Base-by-base conservation (phyloP, 2,329 filamentous ascomycete species). In the Talaromyces sp. region DNA sequence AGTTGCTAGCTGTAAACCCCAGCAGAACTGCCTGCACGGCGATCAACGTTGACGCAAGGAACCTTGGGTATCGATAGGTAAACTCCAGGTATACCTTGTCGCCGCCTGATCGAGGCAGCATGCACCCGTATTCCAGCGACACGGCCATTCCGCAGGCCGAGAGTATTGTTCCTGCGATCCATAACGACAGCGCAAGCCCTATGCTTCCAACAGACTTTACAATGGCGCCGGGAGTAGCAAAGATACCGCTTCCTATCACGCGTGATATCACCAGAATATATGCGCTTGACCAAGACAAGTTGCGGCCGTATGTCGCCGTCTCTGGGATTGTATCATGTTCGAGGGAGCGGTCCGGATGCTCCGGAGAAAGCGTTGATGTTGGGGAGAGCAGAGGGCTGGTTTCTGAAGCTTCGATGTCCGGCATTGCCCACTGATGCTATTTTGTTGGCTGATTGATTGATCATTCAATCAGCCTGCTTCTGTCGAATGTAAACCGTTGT, bases 61-160 rank as follows among this genome's bases (percentile, higher is more conserved):
- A 86, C 6, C 81, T 80, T 1, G 88, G 88, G 32, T 78, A 77
- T 1, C 82, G 81, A 69, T 88, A 90, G 0, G 85, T 85, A 69
- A 86, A 88, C 70, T 90, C 87, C 51, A 90, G 80, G 67, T 89
- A 90, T 7, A 89, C 85, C 72, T 90, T 90, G 27, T 83, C 78
- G 26, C 87, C 88, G 7, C 88, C 88, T 0, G 84, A 88, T 0
- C 86, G 79, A 17, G 88, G 88, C 14, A 90, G 75, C 86, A 89
- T 89, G 66, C 82, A 87, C 0, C 88, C 88, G 66, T 85, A 88
- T 67, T 91, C 88, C 55, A 90, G 79, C 7, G 81, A 81, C 0
- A 90, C 80, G 3, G 81, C 80, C 2, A 90, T 75, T 0, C 85
- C 85, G 56, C 83, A 86, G 8, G 81, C 85, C 0, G 85, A 83